phyloP scores from a whole-genome alignment of 2,329 filamentous ascomycete species.

The Stachybotrys echinatus region DNA sequence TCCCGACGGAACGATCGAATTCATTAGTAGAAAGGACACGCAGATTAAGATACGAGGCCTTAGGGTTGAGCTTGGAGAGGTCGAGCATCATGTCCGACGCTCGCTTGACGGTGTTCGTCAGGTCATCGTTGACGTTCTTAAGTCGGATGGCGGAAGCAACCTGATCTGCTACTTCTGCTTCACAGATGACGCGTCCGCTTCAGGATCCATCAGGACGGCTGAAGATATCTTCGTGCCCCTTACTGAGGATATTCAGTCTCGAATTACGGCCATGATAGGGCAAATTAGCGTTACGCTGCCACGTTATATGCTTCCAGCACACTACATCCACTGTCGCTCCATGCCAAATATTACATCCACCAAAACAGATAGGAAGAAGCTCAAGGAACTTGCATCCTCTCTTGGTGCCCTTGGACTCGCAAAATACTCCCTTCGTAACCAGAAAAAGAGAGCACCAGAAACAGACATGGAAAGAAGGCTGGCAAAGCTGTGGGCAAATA shows the following conservation, averaged over 20 bases:
- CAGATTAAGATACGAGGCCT: conserved; percentile 18
- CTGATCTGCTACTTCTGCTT: neutral
- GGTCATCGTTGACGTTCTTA: neutral
- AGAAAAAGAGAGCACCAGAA: neutral
- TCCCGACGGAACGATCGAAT: conserved; percentile 28
- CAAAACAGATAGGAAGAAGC: conserved; percentile 11
- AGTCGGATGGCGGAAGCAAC: neutral
- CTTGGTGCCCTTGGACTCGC: conserved; percentile 1
- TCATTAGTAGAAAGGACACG: conserved; percentile 6
- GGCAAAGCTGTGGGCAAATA: conserved; percentile 6
- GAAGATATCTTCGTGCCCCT: neutral
- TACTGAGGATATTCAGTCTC: neutral
- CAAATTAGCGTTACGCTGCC: conserved; percentile 6
- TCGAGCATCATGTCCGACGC: conserved; percentile 3
- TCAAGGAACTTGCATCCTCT: neutral
- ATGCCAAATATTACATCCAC: conserved; percentile 13
- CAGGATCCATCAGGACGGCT: too few species aligned
- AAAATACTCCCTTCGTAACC: conserved; percentile 1
- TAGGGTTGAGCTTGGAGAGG: conserved; percentile 35
- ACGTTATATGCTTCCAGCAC: conserved; percentile 12
- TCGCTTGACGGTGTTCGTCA: neutral
- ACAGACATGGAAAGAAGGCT: conserved; percentile 1
- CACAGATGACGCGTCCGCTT: neutral
- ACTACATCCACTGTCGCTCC: conserved; percentile 12
- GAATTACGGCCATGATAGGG: neutral